Percentiles rank a stretch among this genome's conserved stretches.
Conservation (phyloP, 306 rosid genomes). For the Dryas octopetala region DNA sequence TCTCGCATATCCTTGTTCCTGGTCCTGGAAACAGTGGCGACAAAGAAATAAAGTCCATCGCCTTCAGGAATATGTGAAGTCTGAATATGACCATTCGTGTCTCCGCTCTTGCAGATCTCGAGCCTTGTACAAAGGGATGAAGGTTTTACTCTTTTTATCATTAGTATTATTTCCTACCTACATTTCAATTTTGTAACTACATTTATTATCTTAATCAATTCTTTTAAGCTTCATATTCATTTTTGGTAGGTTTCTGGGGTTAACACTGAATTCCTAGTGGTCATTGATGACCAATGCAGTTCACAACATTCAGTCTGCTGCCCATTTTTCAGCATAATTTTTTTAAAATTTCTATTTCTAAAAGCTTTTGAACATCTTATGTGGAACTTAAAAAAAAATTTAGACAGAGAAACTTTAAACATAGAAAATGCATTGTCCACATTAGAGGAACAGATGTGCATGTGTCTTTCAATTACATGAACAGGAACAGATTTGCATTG, state of each 20-base stretch:
- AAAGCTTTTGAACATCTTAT: neutral
- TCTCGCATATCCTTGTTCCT: conserved; percentile 95
- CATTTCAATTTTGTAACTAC: conserved; percentile 21
- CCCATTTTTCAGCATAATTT: neutral
- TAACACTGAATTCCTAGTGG: neutral
- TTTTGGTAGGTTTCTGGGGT: conserved; percentile 10
- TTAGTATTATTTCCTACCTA: neutral
- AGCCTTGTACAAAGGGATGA: conserved; percentile 98
- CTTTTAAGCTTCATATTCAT: neutral
- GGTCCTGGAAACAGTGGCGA: conserved; percentile 99
- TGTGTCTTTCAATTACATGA: neutral
- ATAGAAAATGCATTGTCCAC: too few species aligned
- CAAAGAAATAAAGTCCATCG: conserved; percentile 78
- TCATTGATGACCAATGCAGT: neutral
- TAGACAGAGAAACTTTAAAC: too few species aligned
- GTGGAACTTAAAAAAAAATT: neutral
- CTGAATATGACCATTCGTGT: conserved; percentile 96
- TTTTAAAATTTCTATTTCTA: neutral
- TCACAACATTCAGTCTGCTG: neutral
- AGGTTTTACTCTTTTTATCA: conserved; percentile 42
- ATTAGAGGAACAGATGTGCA: too few species aligned
- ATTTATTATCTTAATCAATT: neutral
- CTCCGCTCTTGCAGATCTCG: conserved; percentile 96
- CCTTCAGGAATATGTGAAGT: conserved; percentile 93
- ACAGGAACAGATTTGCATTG: neutral